Conservation (phyloP, 1,284 basidiomycete species). For the Tilletia indica region DNA sequence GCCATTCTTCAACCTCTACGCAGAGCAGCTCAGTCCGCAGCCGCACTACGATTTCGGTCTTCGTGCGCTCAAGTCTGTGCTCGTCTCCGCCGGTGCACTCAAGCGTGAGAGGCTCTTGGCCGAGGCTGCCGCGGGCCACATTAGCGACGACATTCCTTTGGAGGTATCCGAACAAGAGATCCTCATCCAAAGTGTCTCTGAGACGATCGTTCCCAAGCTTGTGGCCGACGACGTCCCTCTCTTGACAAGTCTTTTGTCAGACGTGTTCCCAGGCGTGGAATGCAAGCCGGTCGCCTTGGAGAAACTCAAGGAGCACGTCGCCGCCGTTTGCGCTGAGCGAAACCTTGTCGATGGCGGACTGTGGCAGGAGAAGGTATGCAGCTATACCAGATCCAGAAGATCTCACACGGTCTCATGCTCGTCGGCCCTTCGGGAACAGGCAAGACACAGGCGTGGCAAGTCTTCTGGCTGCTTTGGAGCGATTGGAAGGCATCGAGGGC, state of each 20-base stretch:
- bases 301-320: conserved; percentile 77
- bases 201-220: conserved; percentile 96
- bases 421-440: conserved; percentile 96
- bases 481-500: conserved; percentile 86
- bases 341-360: conserved; percentile 71
- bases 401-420: conserved; percentile 99
- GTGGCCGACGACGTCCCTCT: conserved; percentile 96
- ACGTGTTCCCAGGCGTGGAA: conserved; percentile 94
- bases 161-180: conserved; percentile 85
- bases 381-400: conserved; percentile 98
- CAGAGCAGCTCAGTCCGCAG: conserved; percentile 92
- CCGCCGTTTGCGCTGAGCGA: conserved; percentile 80
- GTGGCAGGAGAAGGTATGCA: conserved; percentile 97
- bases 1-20: conserved; percentile 97
- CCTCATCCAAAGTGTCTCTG: conserved; percentile 97
- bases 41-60: conserved; percentile 99
- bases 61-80: conserved; percentile 92
- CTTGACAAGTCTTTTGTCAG: conserved; percentile 85
- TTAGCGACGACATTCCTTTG: conserved; percentile 20
- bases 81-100: conserved; percentile 93
- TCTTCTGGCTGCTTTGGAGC: conserved; percentile 86
- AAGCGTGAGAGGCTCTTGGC: conserved; percentile 69
- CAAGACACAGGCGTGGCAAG: conserved; percentile 96
- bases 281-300: conserved; percentile 86
- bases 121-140: conserved; percentile 7